Evolutionary conservation across 108 stramenopile species (phyloP).

Genomic region (Cyclotella sp.): DNA sequence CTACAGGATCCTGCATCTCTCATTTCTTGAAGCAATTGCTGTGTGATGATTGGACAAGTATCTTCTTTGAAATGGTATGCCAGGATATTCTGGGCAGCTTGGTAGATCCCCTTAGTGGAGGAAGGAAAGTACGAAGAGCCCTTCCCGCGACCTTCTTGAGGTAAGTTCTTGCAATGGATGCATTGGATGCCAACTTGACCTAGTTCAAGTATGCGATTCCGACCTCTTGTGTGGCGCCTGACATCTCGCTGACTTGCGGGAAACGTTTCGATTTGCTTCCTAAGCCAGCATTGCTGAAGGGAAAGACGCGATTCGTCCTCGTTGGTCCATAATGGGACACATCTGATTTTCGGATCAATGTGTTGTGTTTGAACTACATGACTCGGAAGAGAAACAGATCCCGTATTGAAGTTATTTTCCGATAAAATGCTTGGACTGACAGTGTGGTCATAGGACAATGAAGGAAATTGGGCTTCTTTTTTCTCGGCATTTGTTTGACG

Average conservation of each 20-base stretch:
- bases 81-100: slow-evolving; percentile 65
- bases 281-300: slow-evolving; percentile 64
- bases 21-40: slow-evolving; percentile 31
- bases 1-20: slow-evolving; percentile 12
- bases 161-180: slow-evolving; percentile 55
- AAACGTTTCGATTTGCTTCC: slow-evolving; percentile 69
- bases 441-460: neutral
- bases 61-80: slow-evolving; percentile 33
- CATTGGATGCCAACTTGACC: slow-evolving; percentile 74
- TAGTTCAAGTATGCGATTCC: slow-evolving; percentile 52
- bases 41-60: slow-evolving; percentile 35
- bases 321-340: slow-evolving; percentile 21
- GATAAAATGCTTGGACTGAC: slow-evolving; percentile 3
- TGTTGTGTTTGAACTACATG: slow-evolving; percentile 7
- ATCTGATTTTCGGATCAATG: slow-evolving; percentile 10
- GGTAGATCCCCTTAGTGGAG: slow-evolving; percentile 36
- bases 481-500: neutral
- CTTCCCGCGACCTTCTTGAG: slow-evolving; percentile 51
- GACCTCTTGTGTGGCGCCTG: slow-evolving; percentile 54
- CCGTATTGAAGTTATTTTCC: slow-evolving; percentile 1
- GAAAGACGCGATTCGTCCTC: slow-evolving; percentile 57
- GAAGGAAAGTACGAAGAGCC: slow-evolving; percentile 68
- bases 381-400: slow-evolving; percentile 5
- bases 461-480: neutral
- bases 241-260: slow-evolving; percentile 56